Evolutionary conservation across 805 yeast genomes (phyloP).

Genomic region (Saccharomycopsis javanensis): DNA sequence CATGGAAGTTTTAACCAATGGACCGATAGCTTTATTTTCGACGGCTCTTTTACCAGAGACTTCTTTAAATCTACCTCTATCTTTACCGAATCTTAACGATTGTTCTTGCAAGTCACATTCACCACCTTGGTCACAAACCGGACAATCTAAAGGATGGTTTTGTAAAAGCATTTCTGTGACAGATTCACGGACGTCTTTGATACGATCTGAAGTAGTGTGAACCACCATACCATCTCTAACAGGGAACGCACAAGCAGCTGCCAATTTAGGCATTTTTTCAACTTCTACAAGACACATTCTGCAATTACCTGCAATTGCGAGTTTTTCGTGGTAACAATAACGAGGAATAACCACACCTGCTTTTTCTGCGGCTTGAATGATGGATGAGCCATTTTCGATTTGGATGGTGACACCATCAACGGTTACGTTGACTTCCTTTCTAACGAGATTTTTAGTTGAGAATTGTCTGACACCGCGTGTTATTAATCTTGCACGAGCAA

Average conservation of each 20-base stretch:
- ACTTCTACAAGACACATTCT: conserved; percentile 89
- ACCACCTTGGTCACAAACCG: conserved; percentile 91
- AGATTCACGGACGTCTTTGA: conserved; percentile 77
- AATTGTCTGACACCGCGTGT: conserved; percentile 22
- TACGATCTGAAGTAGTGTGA: conserved; percentile 66
- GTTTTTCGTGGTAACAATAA: conserved; percentile 85
- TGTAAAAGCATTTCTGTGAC: conserved; percentile 82
- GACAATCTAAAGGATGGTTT: conserved; percentile 88
- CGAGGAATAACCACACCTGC: conserved; percentile 85
- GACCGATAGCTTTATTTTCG: conserved; percentile 86
- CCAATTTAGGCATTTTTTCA: conserved; percentile 81
- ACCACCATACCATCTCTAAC: conserved; percentile 87
- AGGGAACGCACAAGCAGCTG: conserved; percentile 88
- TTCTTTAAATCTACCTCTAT: conserved; percentile 78
- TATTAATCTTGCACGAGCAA: background rate
- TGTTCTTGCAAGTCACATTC: conserved; percentile 91
- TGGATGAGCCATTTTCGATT: conserved; percentile 79
- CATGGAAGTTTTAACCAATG: conserved; percentile 82
- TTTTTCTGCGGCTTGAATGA: conserved; percentile 85
- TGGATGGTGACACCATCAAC: conserved; percentile 64
- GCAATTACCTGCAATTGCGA: conserved; percentile 87
- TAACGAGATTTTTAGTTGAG: conserved; percentile 26
- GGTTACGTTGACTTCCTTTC: conserved; percentile 48
- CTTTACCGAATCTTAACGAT: conserved; percentile 71
- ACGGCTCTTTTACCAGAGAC: conserved; percentile 81